Percentiles rank a stretch among this genome's conserved stretches.
Conservation (phyloP, 2,329 filamentous ascomycete genomes). For the Penicillium brasilianum region DNA sequence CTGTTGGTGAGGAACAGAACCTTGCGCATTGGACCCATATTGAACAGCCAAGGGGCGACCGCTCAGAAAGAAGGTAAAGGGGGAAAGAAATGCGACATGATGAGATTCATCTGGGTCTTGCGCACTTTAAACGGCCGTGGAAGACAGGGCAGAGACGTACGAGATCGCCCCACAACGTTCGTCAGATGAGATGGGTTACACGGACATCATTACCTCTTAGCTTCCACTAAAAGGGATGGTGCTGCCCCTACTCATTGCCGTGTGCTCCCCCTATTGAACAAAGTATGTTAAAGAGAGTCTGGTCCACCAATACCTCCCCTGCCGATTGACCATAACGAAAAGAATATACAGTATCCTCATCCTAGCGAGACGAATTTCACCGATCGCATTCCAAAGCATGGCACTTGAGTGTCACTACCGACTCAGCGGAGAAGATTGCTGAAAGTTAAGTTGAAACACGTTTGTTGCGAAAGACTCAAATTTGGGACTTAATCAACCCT, state of each 20-base stretch:
- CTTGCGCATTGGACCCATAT: constrained; percentile 25
- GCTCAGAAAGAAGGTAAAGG: not conserved
- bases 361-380: not conserved
- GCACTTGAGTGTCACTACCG: not conserved
- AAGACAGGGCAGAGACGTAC: not conserved
- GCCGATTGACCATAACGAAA: not conserved
- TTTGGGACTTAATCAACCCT: not conserved
- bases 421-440: not conserved
- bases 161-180: constrained; percentile 9
- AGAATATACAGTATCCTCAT: not conserved
- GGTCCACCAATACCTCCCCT: not conserved
- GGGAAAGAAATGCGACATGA: too few relatives aligned
- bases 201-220: constrained; percentile 9
- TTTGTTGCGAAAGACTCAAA: not conserved
- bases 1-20: constrained; percentile 54
- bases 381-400: not conserved
- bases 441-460: not conserved
- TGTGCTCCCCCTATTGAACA: not conserved
- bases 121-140: constrained; percentile 9
- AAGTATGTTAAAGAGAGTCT: not conserved
- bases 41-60: not conserved
- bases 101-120: not conserved
- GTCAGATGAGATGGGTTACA: constrained; percentile 17
- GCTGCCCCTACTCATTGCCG: not conserved
- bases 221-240: not conserved